These are phyloP conservation scores for Symbiodinium pilosum DNA, from an alignment of 73 alveolate genomes.

Conservation along the genomic window DNA sequence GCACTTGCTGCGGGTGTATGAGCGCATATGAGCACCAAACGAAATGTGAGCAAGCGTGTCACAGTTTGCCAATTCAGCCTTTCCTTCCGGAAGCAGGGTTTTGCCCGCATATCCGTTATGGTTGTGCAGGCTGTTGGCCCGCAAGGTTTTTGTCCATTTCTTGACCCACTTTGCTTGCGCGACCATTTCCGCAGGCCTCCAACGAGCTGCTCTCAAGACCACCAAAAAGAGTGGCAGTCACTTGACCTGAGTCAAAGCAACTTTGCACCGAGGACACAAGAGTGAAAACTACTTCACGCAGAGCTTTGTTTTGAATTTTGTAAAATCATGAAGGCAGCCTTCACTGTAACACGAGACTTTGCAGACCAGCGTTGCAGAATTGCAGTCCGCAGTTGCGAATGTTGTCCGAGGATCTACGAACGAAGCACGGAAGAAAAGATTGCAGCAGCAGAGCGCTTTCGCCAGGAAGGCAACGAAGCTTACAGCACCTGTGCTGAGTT, in stretches of 20 bases:
- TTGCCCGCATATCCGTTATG: no score
- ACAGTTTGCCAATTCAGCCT: not conserved
- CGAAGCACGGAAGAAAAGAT: conserved; percentile 76
- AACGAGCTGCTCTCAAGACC: conserved; percentile 93
- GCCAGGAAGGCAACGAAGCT: conserved; percentile 92
- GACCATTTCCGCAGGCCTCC: conserved; percentile 7
- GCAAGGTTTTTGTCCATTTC: no score
- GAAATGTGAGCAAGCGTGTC: not conserved
- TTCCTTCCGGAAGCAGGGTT: no score
- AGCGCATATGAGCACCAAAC: no score
- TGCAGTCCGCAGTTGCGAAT: not conserved
- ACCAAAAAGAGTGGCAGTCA: conserved; percentile 72
- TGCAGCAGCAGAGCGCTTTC: conserved; percentile 93
- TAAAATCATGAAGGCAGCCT: not conserved
- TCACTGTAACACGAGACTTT: not conserved
- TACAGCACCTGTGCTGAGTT: not conserved
- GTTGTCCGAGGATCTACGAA: conserved; percentile 54
- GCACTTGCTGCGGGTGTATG: no score
- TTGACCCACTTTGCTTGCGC: no score
- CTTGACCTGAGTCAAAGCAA: not conserved
- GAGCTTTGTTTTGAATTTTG: not conserved
- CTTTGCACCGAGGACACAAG: no score
- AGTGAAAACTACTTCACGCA: no score
- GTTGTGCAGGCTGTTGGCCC: no score
- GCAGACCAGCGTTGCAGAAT: not conserved